A percentile compares a stretch with the other conserved stretches of the same genome.
Conservation (phyloP, 495 filamentous ascomycete genomes). For the Tuber microsphaerosporum region DNA sequence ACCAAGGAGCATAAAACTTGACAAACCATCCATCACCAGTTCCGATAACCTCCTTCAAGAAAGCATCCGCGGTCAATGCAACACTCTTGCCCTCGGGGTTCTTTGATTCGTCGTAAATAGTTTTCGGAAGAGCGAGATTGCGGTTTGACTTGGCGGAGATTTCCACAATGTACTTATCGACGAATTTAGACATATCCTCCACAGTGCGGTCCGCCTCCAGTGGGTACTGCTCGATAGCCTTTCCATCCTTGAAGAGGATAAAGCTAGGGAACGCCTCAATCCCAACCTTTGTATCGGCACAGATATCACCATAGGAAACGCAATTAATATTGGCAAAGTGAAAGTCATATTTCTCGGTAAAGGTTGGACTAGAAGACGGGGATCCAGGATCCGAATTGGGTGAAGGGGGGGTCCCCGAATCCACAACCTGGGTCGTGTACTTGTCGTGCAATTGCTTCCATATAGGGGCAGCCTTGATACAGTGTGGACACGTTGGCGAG, state of each 20-base stretch:
- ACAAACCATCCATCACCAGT: conserved; percentile 93
- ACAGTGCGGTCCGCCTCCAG: conserved; percentile 22
- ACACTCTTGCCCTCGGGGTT: conserved; percentile 48
- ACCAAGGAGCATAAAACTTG: conserved; percentile 98
- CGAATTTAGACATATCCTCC: conserved; percentile 53
- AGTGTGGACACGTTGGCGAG: conserved; percentile 62
- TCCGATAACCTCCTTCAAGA: conserved; percentile 76
- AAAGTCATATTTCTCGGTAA: conserved; percentile 76
- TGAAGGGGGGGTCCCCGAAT: conserved; percentile 37
- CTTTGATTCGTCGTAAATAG: conserved; percentile 8
- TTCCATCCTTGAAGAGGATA: conserved; percentile 74
- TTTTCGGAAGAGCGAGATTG: conserved; percentile 58
- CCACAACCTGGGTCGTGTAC: conserved; percentile 73
- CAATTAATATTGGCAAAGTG: conserved; percentile 83
- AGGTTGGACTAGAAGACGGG: conserved; percentile 44
- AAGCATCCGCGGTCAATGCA: conserved; percentile 71
- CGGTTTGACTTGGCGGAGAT: conserved; percentile 51
- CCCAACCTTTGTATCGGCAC: conserved; percentile 50
- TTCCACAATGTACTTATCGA: conserved; percentile 72
- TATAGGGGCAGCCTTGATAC: conserved; percentile 67
- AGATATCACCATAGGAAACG: conserved; percentile 67
- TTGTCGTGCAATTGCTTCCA: conserved; percentile 96
- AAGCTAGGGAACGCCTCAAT: conserved; percentile 67
- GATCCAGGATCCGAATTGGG: conserved; percentile 34
- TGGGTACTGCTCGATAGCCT: conserved; percentile 50